Evolutionary conservation across 2,329 filamentous ascomycete genomes (phyloP).

Genomic region (Seiridium cupressi): DNA sequence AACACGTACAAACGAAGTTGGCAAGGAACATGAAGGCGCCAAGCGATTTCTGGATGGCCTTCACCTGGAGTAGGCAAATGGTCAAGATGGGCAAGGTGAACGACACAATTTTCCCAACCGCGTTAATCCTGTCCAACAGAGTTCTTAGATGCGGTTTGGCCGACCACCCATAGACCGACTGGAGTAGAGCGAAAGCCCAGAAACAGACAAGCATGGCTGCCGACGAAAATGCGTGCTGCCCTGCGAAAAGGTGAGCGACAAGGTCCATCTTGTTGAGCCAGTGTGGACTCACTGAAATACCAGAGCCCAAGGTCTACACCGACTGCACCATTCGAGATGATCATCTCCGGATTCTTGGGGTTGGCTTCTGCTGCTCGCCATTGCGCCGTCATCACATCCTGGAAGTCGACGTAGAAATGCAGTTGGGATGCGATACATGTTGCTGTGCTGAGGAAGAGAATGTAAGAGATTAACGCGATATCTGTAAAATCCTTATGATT

Average conservation of each 20-base stretch:
- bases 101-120: constrained; percentile 12
- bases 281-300: constrained; percentile 13
- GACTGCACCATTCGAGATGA: constrained; percentile 13
- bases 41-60: constrained; percentile 10
- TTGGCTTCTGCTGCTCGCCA: constrained; percentile 8
- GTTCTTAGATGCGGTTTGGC: constrained; percentile 7
- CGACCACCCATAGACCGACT: constrained; percentile 15
- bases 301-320: constrained; percentile 14
- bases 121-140: constrained; percentile 8
- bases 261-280: too few species aligned
- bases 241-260: background rate
- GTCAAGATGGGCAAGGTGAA: constrained; percentile 13
- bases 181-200: constrained; percentile 16
- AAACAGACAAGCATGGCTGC: constrained; percentile 14
- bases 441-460: constrained; percentile 11
- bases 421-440: constrained; percentile 13
- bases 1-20: constrained; percentile 14
- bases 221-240: constrained; percentile 10
- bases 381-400: constrained; percentile 11
- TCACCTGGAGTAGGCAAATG: constrained; percentile 14
- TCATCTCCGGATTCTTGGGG: constrained; percentile 13
- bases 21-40: constrained; percentile 14
- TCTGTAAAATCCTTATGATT: constrained; percentile 4
- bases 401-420: constrained; percentile 11
- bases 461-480: constrained; percentile 14